Evolutionary conservation across 805 yeast species (phyloP).

Genomic region (Sungouiella blattae): DNA sequence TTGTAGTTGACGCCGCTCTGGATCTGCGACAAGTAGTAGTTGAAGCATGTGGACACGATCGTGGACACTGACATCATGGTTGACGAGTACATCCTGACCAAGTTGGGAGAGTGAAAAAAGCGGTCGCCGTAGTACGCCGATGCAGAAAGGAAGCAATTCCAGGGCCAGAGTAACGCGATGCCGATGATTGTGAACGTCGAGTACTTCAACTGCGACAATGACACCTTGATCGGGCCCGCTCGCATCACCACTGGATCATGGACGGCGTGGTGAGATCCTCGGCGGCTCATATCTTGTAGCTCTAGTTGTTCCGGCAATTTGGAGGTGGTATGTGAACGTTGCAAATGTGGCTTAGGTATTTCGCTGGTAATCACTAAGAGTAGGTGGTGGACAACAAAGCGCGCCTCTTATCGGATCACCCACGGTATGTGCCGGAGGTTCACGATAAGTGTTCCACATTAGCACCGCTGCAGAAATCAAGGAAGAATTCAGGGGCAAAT

Average conservation of each 20-base stretch:
- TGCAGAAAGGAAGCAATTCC: conserved; percentile 86
- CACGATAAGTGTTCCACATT: no score
- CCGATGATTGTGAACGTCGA: conserved; percentile 67
- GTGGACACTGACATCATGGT: conserved; percentile 89
- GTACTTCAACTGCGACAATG: conserved; percentile 41
- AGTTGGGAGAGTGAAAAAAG: conserved; percentile 46
- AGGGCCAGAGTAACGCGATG: conserved; percentile 87
- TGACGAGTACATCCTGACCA: conserved; percentile 64
- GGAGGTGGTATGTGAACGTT: no score
- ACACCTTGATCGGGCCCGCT: conserved; percentile 6
- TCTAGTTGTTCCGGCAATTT: conserved; percentile 6
- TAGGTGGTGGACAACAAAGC: no score
- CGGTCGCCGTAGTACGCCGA: conserved; percentile 72
- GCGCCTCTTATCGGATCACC: no score
- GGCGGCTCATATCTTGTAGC: conserved; percentile 7
- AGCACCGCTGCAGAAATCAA: no score
- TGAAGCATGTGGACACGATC: conserved; percentile 56
- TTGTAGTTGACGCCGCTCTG: conserved; percentile 61
- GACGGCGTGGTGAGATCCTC: conserved; percentile 1
- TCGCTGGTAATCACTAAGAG: no score
- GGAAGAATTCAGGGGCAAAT: no score
- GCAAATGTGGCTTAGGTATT: no score
- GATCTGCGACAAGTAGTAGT: conserved; percentile 58
- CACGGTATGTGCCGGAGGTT: no score
- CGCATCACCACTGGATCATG: conserved; percentile 22